These are phyloP conservation scores for Basipetospora chlamydospora DNA, from an alignment of 2,329 filamentous ascomycete genomes.

Conservation along the genomic window DNA sequence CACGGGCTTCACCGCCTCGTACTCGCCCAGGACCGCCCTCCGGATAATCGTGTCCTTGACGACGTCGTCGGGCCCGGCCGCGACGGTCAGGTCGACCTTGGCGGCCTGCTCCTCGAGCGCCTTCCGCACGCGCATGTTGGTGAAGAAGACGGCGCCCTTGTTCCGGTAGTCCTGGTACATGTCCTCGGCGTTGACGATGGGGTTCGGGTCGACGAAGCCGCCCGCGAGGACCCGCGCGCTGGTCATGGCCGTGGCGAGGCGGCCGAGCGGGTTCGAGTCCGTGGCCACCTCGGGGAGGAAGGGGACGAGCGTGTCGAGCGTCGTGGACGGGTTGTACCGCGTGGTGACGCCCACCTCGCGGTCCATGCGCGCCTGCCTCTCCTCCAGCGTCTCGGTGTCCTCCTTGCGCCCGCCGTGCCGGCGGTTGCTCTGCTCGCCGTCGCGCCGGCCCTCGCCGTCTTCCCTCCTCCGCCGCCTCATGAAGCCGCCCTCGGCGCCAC, in stretches of 20 bases:
- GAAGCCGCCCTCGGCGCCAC: conserved; percentile 7
- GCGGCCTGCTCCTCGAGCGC: conserved; percentile 16
- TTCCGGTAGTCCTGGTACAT: conserved; percentile 17
- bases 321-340: conserved; percentile 3
- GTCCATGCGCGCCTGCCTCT: conserved; percentile 16
- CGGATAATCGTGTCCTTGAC: conserved; percentile 16
- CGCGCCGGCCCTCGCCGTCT: conserved; percentile 5
- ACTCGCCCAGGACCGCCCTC: conserved; percentile 20
- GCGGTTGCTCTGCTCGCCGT: conserved; percentile 7
- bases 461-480: conserved; percentile 9
- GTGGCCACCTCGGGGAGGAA: conserved; percentile 21
- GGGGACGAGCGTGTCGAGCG: conserved; percentile 5
- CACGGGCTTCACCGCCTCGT: conserved; percentile 17
- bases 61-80: conserved; percentile 7
- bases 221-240: conserved; percentile 22
- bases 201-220: conserved; percentile 18
- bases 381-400: conserved; percentile 11
- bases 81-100: conserved; percentile 8
- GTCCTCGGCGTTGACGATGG: conserved; percentile 15
- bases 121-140: conserved; percentile 14
- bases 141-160: conserved; percentile 18
- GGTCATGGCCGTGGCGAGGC: conserved; percentile 19
- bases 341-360: conserved; percentile 7
- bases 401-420: no score
- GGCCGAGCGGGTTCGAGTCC: conserved; percentile 15